These are phyloP conservation scores for Malassezia psittaci DNA, from an alignment of 1,284 basidiomycete genomes.

Conservation along the genomic window DNA sequence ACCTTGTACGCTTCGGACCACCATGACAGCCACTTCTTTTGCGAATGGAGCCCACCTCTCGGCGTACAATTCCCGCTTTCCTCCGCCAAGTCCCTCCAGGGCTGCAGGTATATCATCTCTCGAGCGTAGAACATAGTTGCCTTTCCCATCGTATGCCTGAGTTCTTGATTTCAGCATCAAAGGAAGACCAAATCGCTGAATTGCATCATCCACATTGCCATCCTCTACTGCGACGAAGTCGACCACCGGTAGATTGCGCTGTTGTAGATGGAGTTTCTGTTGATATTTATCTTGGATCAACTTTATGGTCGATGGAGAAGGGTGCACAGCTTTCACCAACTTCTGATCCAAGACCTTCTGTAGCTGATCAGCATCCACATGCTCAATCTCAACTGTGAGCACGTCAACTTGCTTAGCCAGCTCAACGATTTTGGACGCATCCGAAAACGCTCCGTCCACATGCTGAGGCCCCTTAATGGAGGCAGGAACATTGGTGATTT, in stretches of 20 bases:
- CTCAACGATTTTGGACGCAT: conserved; percentile 67
- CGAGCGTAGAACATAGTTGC: conserved; percentile 69
- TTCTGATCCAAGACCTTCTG: conserved; percentile 47
- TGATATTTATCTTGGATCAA: conserved; percentile 90
- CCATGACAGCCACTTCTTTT: conserved; percentile 93
- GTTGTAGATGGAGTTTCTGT: conserved; percentile 64
- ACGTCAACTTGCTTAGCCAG: conserved; percentile 75
- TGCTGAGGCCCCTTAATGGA: conserved; percentile 51
- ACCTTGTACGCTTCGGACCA: conserved; percentile 62
- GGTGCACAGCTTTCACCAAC: conserved; percentile 59
- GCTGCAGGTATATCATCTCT: conserved; percentile 57
- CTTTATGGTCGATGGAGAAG: conserved; percentile 69
- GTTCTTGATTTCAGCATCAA: conserved; percentile 94
- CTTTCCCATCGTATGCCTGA: conserved; percentile 88
- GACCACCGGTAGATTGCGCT: conserved; percentile 57
- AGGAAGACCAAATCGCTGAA: conserved; percentile 62
- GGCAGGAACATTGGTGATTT: conserved; percentile 53
- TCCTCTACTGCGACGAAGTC: conserved; percentile 53
- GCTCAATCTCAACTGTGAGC: conserved; percentile 93
- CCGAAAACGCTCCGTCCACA: conserved; percentile 79
- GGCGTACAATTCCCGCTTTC: conserved; percentile 60
- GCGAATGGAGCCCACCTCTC: conserved; percentile 86
- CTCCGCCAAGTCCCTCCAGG: conserved; percentile 52
- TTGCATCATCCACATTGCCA: conserved; percentile 19
- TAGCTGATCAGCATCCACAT: conserved; percentile 74